phyloP scores from a whole-genome alignment of 2,329 filamentous ascomycete genomes.

The Colletotrichum sp. region DNA sequence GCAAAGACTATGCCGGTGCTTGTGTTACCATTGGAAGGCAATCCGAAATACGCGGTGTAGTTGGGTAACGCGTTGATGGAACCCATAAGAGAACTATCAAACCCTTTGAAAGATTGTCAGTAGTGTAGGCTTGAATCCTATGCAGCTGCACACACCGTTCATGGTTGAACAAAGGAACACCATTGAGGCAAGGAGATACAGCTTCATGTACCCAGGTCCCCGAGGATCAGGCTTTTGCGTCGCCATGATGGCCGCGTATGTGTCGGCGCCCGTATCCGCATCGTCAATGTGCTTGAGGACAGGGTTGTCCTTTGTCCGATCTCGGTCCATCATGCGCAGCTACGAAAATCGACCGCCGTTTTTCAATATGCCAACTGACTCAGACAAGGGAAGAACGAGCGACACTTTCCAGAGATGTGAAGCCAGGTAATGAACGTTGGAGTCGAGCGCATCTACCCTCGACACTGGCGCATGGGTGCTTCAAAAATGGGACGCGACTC shows the following conservation, averaged over 20 bases:
- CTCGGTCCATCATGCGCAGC: not conserved
- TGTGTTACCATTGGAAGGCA: slow-evolving; percentile 37
- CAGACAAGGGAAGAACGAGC: not conserved
- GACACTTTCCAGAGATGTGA: not conserved
- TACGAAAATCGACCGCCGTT: not conserved
- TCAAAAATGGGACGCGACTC: not conserved
- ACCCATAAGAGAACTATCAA: slow-evolving; percentile 46
- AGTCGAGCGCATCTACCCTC: not conserved
- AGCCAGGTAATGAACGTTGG: not conserved
- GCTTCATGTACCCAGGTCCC: slow-evolving; percentile 32
- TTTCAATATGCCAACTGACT: not conserved
- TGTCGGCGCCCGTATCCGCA: slow-evolving; percentile 26
- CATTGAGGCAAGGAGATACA: slow-evolving; percentile 30
- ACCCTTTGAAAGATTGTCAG: slow-evolving; percentile 29
- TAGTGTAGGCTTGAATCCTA: accelerated
- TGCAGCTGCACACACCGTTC: slow-evolving; percentile 31
- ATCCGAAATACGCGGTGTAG: slow-evolving; percentile 42
- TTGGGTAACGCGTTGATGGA: slow-evolving; percentile 42
- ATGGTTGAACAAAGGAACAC: slow-evolving; percentile 43
- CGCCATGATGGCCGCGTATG: slow-evolving; percentile 36
- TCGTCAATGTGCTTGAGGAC: slow-evolving; percentile 5
- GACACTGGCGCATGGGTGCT: not conserved
- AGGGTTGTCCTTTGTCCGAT: not conserved
- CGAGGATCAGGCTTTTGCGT: slow-evolving; percentile 31
- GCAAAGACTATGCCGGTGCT: slow-evolving; percentile 49